Conservation (phyloP, 2,329 filamentous ascomycete species). For the Botryotinia globosa region DNA sequence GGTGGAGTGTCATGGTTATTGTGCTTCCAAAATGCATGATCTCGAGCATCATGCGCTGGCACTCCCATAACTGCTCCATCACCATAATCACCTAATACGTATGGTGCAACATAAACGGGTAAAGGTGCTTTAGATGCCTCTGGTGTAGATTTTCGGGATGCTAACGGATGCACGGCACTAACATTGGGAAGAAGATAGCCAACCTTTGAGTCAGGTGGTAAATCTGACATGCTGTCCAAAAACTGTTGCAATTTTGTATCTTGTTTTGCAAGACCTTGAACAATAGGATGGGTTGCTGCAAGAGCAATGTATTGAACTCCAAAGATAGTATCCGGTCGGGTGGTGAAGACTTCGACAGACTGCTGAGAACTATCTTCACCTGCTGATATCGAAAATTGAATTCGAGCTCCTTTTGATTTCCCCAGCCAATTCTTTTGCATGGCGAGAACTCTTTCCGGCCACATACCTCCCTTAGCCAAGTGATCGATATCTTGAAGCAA, state of each 20-base stretch:
- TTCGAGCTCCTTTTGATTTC: constrained; percentile 67
- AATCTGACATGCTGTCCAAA: constrained; percentile 57
- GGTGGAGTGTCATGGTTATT: constrained; percentile 62
- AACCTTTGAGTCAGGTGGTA: constrained; percentile 56
- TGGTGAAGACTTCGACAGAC: constrained; percentile 73
- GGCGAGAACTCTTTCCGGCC: constrained; percentile 78
- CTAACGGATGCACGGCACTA: constrained; percentile 63
- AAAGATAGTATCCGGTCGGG: constrained; percentile 80
- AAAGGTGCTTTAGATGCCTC: constrained; percentile 55
- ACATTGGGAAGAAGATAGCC: constrained; percentile 66
- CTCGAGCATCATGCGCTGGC: constrained; percentile 76
- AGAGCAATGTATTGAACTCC: constrained; percentile 83
- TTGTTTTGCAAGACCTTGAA: constrained; percentile 55
- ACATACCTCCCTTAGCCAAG: constrained; percentile 61
- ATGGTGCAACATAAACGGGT: constrained; percentile 78
- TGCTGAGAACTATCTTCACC: constrained; percentile 27
- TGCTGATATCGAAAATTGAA: constrained; percentile 64
- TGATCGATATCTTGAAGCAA: constrained; percentile 68
- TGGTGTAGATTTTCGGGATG: constrained; percentile 51
- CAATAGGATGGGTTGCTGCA: constrained; percentile 69
- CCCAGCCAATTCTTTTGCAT: constrained; percentile 91
- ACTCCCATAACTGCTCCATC: constrained; percentile 91
- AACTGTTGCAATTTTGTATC: constrained; percentile 66
- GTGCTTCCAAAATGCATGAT: constrained; percentile 75
- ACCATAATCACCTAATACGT: constrained; percentile 81